Conservation (phyloP, 2,329 filamentous ascomycete genomes). For the Spiromastix sp. region DNA sequence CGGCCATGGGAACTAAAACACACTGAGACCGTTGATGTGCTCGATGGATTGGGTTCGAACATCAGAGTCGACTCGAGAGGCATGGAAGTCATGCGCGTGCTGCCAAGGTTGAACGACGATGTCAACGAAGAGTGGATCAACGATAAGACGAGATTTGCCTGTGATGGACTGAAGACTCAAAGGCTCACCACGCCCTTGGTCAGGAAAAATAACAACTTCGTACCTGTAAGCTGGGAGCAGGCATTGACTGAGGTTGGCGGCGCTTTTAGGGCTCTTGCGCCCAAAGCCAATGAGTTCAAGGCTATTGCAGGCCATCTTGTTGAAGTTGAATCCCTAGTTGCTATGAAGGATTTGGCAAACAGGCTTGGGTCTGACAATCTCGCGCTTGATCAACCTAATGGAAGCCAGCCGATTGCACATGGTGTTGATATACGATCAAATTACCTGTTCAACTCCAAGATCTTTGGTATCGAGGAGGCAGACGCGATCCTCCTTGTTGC, state of each 20-base stretch:
- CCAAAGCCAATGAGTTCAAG: slow-evolving; percentile 92
- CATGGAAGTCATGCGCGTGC: slow-evolving; percentile 87
- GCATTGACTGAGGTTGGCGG: slow-evolving; percentile 77
- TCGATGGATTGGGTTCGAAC: slow-evolving; percentile 86
- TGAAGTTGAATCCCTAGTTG: slow-evolving; percentile 87
- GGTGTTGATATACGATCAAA: slow-evolving; percentile 89
- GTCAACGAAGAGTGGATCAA: slow-evolving; percentile 99
- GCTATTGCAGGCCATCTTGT: slow-evolving; percentile 81
- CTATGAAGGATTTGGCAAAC: slow-evolving; percentile 95
- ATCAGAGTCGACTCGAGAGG: slow-evolving; percentile 90
- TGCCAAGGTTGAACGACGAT: slow-evolving; percentile 91
- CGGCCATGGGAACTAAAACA: slow-evolving; percentile 96
- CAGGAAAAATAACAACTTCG: slow-evolving; percentile 79
- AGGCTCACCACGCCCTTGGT: slow-evolving; percentile 86
- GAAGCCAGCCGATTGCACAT: slow-evolving; percentile 75
- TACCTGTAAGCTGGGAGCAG: slow-evolving; percentile 91
- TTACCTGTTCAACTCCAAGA: slow-evolving; percentile 93
- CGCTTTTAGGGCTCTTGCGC: slow-evolving; percentile 67
- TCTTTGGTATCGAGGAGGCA: slow-evolving; percentile 86
- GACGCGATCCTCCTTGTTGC: slow-evolving; percentile 87
- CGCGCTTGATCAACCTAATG: slow-evolving; percentile 78
- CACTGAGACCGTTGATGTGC: slow-evolving; percentile 89
- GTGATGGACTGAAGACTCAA: slow-evolving; percentile 93
- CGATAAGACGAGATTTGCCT: slow-evolving; percentile 94
- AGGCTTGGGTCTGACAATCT: slow-evolving; percentile 94